Conservation (phyloP, 768 basidiomycete species). For the Amyloporia xantha region DNA sequence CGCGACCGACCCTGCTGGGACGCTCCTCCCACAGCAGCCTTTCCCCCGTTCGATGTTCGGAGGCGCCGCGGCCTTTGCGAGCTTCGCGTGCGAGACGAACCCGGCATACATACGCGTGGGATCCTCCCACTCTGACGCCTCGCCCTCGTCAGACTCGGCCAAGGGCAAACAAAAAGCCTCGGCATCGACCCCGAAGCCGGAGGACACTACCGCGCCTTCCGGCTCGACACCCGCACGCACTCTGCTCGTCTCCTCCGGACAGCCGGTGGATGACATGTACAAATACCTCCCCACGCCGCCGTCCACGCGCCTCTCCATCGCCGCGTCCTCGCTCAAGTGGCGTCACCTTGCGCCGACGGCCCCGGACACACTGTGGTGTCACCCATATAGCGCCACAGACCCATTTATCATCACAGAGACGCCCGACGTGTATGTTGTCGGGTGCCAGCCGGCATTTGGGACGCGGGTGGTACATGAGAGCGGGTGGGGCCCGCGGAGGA, state of each 20-base stretch:
- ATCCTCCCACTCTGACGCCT: slow-evolving; percentile 34
- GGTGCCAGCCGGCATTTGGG: slow-evolving; percentile 79
- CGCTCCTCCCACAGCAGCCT: slow-evolving; percentile 89
- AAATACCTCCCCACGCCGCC: slow-evolving; percentile 79
- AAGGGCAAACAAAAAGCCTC: slow-evolving; percentile 7
- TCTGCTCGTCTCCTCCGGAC: slow-evolving; percentile 83
- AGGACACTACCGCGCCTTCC: background rate
- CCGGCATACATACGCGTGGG: slow-evolving; percentile 76
- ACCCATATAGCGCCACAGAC: slow-evolving; percentile 82
- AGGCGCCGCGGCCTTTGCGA: slow-evolving; percentile 44
- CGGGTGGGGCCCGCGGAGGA: slow-evolving; percentile 7
- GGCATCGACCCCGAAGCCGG: slow-evolving; percentile 10
- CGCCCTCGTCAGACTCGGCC: slow-evolving; percentile 3
- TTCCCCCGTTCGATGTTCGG: slow-evolving; percentile 92
- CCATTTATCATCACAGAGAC: slow-evolving; percentile 86
- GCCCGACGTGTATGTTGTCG: slow-evolving; percentile 89
- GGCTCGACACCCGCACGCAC: slow-evolving; percentile 34
- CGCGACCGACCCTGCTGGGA: slow-evolving; percentile 78
- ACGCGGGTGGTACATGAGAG: slow-evolving; percentile 57
- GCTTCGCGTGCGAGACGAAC: slow-evolving; percentile 80
- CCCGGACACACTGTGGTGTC: slow-evolving; percentile 98
- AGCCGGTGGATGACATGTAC: slow-evolving; percentile 91
- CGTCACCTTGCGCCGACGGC: slow-evolving; percentile 98
- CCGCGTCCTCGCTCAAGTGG: slow-evolving; percentile 82
- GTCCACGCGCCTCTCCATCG: slow-evolving; percentile 65